These are phyloP conservation scores for Scleromitrula shiraiana DNA, from an alignment of 2,329 filamentous ascomycete species.

Conservation along the genomic window DNA sequence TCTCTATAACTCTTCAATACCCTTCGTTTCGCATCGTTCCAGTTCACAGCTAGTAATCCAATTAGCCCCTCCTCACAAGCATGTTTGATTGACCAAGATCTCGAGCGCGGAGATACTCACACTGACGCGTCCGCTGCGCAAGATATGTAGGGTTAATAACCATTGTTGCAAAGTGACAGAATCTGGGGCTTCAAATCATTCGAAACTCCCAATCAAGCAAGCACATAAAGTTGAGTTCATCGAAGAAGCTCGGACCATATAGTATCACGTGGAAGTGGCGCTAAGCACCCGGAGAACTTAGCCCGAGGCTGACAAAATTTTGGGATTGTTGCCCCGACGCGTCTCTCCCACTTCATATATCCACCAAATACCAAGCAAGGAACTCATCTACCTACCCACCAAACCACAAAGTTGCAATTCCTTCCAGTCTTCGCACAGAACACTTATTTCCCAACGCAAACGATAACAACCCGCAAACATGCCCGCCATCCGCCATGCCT, in stretches of 20 bases:
- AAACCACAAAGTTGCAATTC: background rate
- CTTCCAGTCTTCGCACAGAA: background rate
- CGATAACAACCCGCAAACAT: slow-evolving; percentile 39
- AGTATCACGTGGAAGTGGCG: background rate
- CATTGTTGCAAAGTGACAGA: slow-evolving; percentile 43
- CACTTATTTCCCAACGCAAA: too few relatives aligned
- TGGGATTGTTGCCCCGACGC: too few relatives aligned
- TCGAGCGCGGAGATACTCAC: slow-evolving; percentile 42
- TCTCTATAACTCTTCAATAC: slow-evolving; percentile 86
- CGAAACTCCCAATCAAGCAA: background rate
- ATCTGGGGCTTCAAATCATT: slow-evolving; percentile 4
- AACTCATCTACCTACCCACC: background rate
- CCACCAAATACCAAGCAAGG: too few relatives aligned
- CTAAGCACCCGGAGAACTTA: too few relatives aligned
- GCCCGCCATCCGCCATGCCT: slow-evolving; percentile 69
- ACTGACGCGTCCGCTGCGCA: slow-evolving; percentile 70
- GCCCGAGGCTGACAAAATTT: slow-evolving; percentile 11
- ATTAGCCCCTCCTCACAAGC: slow-evolving; percentile 45
- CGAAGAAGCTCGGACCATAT: slow-evolving; percentile 2
- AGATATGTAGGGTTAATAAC: slow-evolving; percentile 91
- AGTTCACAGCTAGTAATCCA: slow-evolving; percentile 64
- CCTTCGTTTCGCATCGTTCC: slow-evolving; percentile 78
- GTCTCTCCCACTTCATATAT: too few relatives aligned
- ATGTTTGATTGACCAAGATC: background rate
- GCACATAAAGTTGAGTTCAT: slow-evolving; percentile 1